A percentile compares a stretch with the other conserved stretches of the same genome.
Conservation (phyloP, 1,284 basidiomycete genomes). For the Ceratobasidium papillatum region DNA sequence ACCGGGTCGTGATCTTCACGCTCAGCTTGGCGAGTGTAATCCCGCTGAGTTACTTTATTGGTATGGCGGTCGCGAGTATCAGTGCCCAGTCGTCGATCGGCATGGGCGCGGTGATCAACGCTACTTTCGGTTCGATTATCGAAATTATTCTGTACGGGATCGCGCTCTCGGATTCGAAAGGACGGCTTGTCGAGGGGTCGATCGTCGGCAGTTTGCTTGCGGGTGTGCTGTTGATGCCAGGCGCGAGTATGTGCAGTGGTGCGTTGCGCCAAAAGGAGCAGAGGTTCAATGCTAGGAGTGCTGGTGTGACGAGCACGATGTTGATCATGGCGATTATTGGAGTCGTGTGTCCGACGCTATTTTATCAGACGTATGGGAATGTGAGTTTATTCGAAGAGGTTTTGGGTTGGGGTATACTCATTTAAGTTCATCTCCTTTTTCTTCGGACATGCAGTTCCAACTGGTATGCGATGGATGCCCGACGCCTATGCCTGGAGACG, state of each 20-base stretch:
- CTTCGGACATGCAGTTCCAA: constrained; percentile 72
- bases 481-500: constrained; percentile 48
- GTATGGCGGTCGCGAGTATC: constrained; percentile 99
- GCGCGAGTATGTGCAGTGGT: constrained; percentile 95
- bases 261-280: constrained; percentile 94
- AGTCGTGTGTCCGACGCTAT: constrained; percentile 92
- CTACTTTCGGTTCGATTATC: constrained; percentile 97
- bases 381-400: constrained; percentile 62
- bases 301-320: constrained; percentile 99
- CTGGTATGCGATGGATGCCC: constrained; percentile 94
- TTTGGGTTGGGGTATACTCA: too few species aligned
- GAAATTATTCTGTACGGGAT: constrained; percentile 96
- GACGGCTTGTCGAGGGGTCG: constrained; percentile 94
- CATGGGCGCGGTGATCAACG: constrained; percentile 99
- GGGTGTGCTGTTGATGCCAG: constrained; percentile 97
- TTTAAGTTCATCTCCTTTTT: too few species aligned
- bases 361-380: constrained; percentile 98
- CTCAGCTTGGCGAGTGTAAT: constrained; percentile 92
- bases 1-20: constrained; percentile 84
- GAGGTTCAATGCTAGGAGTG: constrained; percentile 97
- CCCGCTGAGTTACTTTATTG: constrained; percentile 98
- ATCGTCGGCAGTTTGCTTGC: constrained; percentile 95
- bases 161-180: constrained; percentile 88
- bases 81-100: constrained; percentile 98
- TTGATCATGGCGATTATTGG: constrained; percentile 99